phyloP scores from a whole-genome alignment of 1,284 basidiomycete genomes.

The Ganoderma lucidum region DNA sequence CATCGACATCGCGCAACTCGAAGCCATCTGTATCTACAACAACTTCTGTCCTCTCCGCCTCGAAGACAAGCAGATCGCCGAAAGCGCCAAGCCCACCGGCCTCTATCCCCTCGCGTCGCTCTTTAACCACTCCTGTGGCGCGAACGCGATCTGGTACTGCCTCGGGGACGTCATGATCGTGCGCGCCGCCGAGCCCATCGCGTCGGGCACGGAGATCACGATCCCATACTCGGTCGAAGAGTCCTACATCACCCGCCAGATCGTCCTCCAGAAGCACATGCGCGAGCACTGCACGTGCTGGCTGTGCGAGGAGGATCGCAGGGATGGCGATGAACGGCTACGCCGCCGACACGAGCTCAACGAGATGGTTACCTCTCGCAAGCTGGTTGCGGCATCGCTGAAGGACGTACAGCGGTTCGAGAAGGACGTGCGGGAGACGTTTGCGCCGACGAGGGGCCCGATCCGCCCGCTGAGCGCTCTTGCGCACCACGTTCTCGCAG shows the following conservation, averaged over 20 bases:
- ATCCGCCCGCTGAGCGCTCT: conserved; percentile 27
- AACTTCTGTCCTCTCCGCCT: conserved; percentile 28
- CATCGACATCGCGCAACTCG: conserved; percentile 32
- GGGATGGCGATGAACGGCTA: conserved; percentile 28
- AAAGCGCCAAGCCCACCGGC: conserved; percentile 26
- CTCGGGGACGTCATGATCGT: conserved; percentile 39
- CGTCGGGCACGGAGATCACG: conserved; percentile 29
- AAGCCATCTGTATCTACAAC: conserved; percentile 34
- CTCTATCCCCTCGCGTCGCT: conserved; percentile 41
- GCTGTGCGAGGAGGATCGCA: conserved; percentile 33
- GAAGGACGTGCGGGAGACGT: conserved; percentile 25
- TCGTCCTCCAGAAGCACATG: conserved; percentile 28
- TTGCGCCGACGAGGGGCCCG: conserved; percentile 16
- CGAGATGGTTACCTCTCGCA: conserved; percentile 3
- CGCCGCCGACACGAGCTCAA: conserved; percentile 23
- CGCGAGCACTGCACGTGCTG: conserved; percentile 27
- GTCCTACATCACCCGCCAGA: conserved; percentile 29
- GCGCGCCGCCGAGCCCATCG: conserved; percentile 27
- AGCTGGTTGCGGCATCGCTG: conserved; percentile 9
- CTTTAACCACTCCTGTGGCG: conserved; percentile 44
- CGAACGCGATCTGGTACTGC: conserved; percentile 35
- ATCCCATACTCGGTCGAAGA: conserved; percentile 28
- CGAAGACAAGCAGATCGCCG: conserved; percentile 14
- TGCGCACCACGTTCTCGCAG: conserved; percentile 26
- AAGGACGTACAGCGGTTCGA: conserved; percentile 23